Conservation (phyloP, 2,329 filamentous ascomycete species). For the Dichotomopilus funicola region DNA sequence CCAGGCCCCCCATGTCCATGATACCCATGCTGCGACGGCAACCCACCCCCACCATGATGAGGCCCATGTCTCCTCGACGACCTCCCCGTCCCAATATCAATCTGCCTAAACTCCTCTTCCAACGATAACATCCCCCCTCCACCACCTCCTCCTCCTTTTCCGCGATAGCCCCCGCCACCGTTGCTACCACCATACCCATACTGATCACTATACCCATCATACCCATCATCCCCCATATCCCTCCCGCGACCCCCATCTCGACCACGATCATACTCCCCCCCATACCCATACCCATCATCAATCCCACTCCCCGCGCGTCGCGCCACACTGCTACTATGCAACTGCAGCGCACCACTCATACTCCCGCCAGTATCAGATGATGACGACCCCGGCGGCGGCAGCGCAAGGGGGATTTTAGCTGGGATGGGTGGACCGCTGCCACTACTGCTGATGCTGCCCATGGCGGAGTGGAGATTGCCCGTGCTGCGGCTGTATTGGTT, state of each 20-base stretch:
- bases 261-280: not conserved
- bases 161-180: slow-evolving; percentile 10
- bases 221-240: not conserved
- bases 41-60: too few species aligned
- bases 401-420: slow-evolving; percentile 58
- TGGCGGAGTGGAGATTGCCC: not conserved
- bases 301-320: slow-evolving; percentile 11
- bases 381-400: slow-evolving; percentile 12
- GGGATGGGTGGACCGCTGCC: slow-evolving; percentile 52
- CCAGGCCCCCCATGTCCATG: too few species aligned
- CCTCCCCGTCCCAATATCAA: slow-evolving; percentile 58
- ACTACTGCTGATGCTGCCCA: not conserved
- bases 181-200: slow-evolving; percentile 13
- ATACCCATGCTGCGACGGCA: too few species aligned
- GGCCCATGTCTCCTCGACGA: slow-evolving; percentile 35
- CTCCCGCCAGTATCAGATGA: not conserved
- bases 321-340: slow-evolving; percentile 22
- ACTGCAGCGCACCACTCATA: slow-evolving; percentile 24
- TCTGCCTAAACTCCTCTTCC: slow-evolving; percentile 63
- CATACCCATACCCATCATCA: slow-evolving; percentile 21
- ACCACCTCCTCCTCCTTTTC: slow-evolving; percentile 24
- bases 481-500: slow-evolving; percentile 21
- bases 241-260: not conserved
- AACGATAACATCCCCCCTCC: slow-evolving; percentile 49
- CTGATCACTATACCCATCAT: slow-evolving; percentile 26